These are phyloP conservation scores for Fusarium torreyae DNA, from an alignment of 2,329 filamentous ascomycete species.

Conservation along the genomic window DNA sequence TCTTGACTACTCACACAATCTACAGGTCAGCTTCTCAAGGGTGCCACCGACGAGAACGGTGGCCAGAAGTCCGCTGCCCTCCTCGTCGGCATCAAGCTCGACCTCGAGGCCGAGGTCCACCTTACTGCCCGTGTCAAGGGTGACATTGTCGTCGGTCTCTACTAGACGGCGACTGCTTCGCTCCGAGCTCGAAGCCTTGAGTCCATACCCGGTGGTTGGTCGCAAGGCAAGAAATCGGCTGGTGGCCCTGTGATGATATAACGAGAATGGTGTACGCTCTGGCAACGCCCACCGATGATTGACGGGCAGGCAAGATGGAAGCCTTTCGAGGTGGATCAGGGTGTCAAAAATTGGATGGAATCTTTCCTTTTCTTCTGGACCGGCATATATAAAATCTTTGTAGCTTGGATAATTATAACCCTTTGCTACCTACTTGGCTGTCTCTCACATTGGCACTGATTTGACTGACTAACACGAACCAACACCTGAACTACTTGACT, in stretches of 20 bases:
- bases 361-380: slow-evolving; percentile 32
- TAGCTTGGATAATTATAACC: slow-evolving; percentile 38
- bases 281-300: slow-evolving; percentile 36
- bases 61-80: slow-evolving; percentile 71
- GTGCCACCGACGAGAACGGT: slow-evolving; percentile 70
- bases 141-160: slow-evolving; percentile 68
- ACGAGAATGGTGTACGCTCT: slow-evolving; percentile 38
- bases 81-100: slow-evolving; percentile 74
- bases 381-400: slow-evolving; percentile 32
- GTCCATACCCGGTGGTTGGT: slow-evolving; percentile 34
- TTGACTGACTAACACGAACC: too few species aligned
- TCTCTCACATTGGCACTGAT: too few species aligned
- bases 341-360: slow-evolving; percentile 31
- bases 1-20: slow-evolving; percentile 11
- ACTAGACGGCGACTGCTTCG: slow-evolving; percentile 34
- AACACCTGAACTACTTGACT: too few species aligned
- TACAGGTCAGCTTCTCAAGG: slow-evolving; percentile 69
- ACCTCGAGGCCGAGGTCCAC: slow-evolving; percentile 74
- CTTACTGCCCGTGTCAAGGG: slow-evolving; percentile 72
- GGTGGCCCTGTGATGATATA: slow-evolving; percentile 42
- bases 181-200: neutral
- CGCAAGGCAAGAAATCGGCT: slow-evolving; percentile 25
- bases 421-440: slow-evolving; percentile 35
- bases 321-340: slow-evolving; percentile 16
- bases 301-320: slow-evolving; percentile 35